Evolutionary conservation across 768 basidiomycete genomes (phyloP), one percentile per base, ranked within the genome.

Genomic region (Tricholoma matsutake): DNA sequence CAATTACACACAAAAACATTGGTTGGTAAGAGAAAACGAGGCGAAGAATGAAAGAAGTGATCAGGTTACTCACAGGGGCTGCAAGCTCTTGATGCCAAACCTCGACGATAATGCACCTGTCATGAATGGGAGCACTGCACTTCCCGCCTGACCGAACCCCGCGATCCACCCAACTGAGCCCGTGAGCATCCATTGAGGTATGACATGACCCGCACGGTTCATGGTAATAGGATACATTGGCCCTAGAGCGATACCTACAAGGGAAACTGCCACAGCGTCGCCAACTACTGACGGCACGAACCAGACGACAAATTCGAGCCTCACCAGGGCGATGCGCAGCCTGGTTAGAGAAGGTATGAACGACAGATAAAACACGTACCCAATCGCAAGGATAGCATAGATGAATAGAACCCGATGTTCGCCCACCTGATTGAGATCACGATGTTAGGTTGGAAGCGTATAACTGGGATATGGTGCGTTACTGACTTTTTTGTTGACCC

Each of bases 211-310:
- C 1, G 87, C 76, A 47, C 89, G 83, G 68, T 88, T 90, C 84
- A 94, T 86, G 7, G 84, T 79, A 47, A 89, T 82, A 1, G 88
- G 88, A 67, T 87, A 91, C 75, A 91, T 83, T 2, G 89, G 89
- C 0, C 89, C 91, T 18, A 92, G 76, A 22, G 90, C 71, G 6
- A 91, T 53, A 16, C 90, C 91, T 14, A 90, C 73, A 51, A 90
- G 64, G 2, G 87, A 80, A 25, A 91, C 79, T 0, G 86, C 83
- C 3, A 91, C 77, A 2, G 83, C 89, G 64, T 83, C 79, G 2
- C 83, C 87, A 7, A 89, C 75, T 14, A 91, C 75, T 4, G 84
- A 86, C 20, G 86, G 86, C 0, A 86, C 82, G 31, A 87, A 77
- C 89, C 90, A 92, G 39, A 92, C 75, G 6, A 87, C 66, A 31